A percentile compares a stretch with the other conserved stretches of the same genome.
phyloP scores from a whole-genome alignment of 2,329 filamentous ascomycete species.

The Aspergillus tamarii region DNA sequence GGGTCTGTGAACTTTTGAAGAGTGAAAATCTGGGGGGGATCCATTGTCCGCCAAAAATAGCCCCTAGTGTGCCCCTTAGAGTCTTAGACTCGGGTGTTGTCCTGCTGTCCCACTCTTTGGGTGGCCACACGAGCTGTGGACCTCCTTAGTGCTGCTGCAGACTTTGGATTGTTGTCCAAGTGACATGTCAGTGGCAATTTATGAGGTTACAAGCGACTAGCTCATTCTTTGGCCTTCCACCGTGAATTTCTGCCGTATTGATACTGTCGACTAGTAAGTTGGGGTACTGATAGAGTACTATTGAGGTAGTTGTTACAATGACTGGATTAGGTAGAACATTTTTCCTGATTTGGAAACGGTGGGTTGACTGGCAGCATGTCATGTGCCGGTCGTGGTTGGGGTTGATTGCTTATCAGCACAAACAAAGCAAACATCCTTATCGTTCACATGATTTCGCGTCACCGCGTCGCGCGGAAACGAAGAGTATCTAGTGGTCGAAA shows the following conservation, averaged over 20 bases:
- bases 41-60: slow-evolving; percentile 10
- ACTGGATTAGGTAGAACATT: no score
- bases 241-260: neutral
- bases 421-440: neutral
- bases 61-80: neutral
- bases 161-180: neutral
- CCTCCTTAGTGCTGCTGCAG: neutral
- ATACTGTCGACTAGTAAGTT: neutral
- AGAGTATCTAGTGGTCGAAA: neutral
- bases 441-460: slow-evolving; percentile 23
- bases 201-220: neutral
- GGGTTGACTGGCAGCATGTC: neutral
- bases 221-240: neutral
- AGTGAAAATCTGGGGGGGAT: slow-evolving; percentile 12
- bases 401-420: neutral
- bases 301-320: no score
- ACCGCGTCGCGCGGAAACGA: slow-evolving; percentile 19
- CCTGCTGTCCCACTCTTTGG: slow-evolving; percentile 2
- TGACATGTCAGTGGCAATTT: slow-evolving; percentile 8
- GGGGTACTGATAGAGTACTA: no score
- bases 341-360: no score
- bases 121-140: neutral
- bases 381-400: neutral
- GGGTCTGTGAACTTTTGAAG: neutral
- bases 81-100: neutral